phyloP scores from a whole-genome alignment of 768 basidiomycete species.

The Thelephora aurantiotincta region DNA sequence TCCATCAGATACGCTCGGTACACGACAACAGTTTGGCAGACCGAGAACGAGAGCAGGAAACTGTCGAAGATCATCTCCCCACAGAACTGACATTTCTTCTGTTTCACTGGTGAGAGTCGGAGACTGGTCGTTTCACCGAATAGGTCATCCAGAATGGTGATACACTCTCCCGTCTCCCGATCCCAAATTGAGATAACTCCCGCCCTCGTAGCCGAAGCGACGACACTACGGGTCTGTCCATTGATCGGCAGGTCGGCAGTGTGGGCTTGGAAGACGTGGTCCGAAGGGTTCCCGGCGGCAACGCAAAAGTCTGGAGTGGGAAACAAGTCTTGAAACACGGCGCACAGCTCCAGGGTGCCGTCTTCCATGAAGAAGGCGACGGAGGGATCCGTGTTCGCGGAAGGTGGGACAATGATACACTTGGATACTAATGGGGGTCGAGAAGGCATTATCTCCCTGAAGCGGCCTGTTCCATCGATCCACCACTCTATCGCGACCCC shows the following conservation, averaged over 20 bases:
- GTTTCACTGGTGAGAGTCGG: conserved; percentile 39
- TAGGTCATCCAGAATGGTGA: conserved; percentile 44
- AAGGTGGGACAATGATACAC: conserved; percentile 29
- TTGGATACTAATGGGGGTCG: conserved; percentile 29
- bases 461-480: conserved; percentile 14
- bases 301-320: conserved; percentile 33
- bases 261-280: conserved; percentile 39
- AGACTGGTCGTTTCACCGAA: conserved; percentile 45
- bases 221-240: conserved; percentile 34
- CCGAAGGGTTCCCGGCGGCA: conserved; percentile 42
- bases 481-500: conserved; percentile 45
- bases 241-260: conserved; percentile 38
- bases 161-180: conserved; percentile 44
- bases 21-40: conserved; percentile 47
- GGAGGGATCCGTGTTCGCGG: conserved; percentile 31
- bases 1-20: conserved; percentile 44
- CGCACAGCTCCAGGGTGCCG: conserved; percentile 49
- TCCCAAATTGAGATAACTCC: conserved; percentile 74
- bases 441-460: conserved; percentile 28
- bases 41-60: conserved; percentile 50
- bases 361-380: conserved; percentile 51
- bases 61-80: conserved; percentile 53
- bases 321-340: conserved; percentile 29
- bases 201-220: conserved; percentile 47
- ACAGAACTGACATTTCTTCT: conserved; percentile 55